Evolutionary conservation across 305 asterid genomes (phyloP).

Genomic region (Fraxinus greggii): DNA sequence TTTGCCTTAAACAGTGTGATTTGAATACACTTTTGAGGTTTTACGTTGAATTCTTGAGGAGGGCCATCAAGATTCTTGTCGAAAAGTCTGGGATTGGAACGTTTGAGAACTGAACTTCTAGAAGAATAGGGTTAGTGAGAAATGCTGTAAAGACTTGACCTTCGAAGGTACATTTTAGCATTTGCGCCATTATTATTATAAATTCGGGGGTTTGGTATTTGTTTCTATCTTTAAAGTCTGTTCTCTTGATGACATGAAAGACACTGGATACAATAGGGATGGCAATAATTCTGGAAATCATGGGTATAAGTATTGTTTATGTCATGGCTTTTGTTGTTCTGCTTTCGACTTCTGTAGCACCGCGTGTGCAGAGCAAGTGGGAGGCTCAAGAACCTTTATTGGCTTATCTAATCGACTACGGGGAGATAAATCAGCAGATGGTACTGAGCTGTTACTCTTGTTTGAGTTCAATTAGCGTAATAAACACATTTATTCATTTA

Average conservation of each 20-base stretch:
- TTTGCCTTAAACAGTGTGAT: background rate
- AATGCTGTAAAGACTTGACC: conserved; percentile 23
- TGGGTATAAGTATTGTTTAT: conserved; percentile 38
- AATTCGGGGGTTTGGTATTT: conserved; percentile 18
- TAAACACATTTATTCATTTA: background rate
- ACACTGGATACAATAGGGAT: conserved; percentile 33
- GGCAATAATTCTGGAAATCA: conserved; percentile 45
- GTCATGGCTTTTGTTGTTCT: conserved; percentile 42
- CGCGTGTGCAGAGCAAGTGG: conserved; percentile 40
- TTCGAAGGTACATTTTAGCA: conserved; percentile 5
- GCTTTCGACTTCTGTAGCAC: conserved; percentile 38
- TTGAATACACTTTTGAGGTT: conserved; percentile 12
- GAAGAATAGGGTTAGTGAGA: conserved; percentile 22
- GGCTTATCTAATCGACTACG: conserved; percentile 40
- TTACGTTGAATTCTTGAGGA: conserved; percentile 31
- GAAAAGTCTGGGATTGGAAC: conserved; percentile 20
- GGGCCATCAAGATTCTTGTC: conserved; percentile 30
- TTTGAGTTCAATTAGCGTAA: background rate
- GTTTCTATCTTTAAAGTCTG: conserved; percentile 1
- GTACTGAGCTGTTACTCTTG: conserved; percentile 33
- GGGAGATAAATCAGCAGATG: conserved; percentile 53
- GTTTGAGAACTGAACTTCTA: conserved; percentile 21
- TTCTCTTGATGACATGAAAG: conserved; percentile 42
- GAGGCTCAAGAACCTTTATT: conserved; percentile 47
- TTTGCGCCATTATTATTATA: conserved; percentile 5